Evolutionary conservation across 768 basidiomycete genomes (phyloP).

Genomic region (Naematelia encephala): DNA sequence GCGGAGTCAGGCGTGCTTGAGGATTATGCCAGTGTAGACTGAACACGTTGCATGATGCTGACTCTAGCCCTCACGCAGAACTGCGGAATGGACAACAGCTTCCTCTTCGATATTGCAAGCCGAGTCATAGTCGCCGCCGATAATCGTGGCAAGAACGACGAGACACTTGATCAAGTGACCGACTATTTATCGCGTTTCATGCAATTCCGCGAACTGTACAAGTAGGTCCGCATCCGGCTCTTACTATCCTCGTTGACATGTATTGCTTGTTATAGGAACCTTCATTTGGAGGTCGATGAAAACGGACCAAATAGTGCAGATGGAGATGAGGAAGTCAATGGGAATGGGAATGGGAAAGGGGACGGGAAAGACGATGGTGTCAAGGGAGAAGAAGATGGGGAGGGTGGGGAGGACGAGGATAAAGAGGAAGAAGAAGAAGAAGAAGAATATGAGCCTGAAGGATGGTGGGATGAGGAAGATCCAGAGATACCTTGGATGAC

Average conservation of each 20-base stretch:
- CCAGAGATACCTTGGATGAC: constrained; percentile 42
- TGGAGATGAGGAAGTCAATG: not conserved
- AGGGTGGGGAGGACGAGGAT: constrained; percentile 2
- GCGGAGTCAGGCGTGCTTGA: not conserved
- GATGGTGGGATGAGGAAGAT: constrained; percentile 48
- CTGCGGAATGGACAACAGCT: constrained; percentile 88
- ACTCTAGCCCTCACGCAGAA: constrained; percentile 61
- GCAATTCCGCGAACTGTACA: constrained; percentile 80
- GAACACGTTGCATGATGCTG: not conserved
- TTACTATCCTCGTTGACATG: not conserved
- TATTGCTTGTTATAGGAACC: not conserved
- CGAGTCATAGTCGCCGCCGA: constrained; percentile 91
- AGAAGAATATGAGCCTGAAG: constrained; percentile 22
- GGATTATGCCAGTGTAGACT: not conserved
- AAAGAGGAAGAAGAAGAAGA: constrained; percentile 13
- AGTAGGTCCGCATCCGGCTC: constrained; percentile 54
- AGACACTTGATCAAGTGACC: constrained; percentile 82
- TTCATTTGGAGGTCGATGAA: not conserved
- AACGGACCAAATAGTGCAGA: not conserved
- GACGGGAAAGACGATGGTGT: not conserved
- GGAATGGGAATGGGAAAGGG: not conserved
- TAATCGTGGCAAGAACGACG: constrained; percentile 54
- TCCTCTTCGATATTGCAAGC: constrained; percentile 81
- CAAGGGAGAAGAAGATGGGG: constrained; percentile 5
- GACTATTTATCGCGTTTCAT: constrained; percentile 86